phyloP scores from a whole-genome alignment of 2,329 filamentous ascomycete genomes.

The Neopestalotiopsis sp. region DNA sequence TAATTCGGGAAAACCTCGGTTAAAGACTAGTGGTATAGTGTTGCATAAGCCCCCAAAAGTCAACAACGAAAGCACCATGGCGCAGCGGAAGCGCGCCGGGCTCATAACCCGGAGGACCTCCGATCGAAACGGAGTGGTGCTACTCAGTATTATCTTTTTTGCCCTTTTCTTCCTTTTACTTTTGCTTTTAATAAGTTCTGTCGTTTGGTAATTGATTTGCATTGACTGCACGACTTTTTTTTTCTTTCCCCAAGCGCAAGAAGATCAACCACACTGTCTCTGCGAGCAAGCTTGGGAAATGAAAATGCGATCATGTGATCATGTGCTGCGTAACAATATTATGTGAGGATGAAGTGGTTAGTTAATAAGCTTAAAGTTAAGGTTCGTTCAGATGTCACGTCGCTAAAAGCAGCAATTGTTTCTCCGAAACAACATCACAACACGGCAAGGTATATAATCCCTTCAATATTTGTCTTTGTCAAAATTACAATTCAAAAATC shows the following conservation, averaged over 20 bases:
- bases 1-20: no score
- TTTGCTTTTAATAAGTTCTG: no score
- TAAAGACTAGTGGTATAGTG: background rate
- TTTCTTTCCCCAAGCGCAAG: no score
- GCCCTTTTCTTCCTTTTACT: background rate
- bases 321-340: background rate
- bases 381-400: background rate
- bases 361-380: background rate
- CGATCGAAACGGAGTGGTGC: conserved; percentile 41
- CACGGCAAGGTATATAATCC: no score
- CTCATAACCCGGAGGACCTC: conserved; percentile 43
- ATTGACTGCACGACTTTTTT: background rate
- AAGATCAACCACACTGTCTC: no score
- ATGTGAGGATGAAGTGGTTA: background rate
- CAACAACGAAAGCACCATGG: conserved; percentile 33
- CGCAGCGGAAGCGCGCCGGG: conserved; percentile 42
- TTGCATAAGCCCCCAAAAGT: background rate
- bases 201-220: background rate
- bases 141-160: conserved; percentile 19
- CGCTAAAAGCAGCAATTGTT: background rate
- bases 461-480: no score
- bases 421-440: background rate
- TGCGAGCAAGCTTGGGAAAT: background rate
- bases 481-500: no score
- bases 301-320: background rate